Conservation (phyloP, 164 flowering plant genomes). For the Dillenia turbinata region DNA sequence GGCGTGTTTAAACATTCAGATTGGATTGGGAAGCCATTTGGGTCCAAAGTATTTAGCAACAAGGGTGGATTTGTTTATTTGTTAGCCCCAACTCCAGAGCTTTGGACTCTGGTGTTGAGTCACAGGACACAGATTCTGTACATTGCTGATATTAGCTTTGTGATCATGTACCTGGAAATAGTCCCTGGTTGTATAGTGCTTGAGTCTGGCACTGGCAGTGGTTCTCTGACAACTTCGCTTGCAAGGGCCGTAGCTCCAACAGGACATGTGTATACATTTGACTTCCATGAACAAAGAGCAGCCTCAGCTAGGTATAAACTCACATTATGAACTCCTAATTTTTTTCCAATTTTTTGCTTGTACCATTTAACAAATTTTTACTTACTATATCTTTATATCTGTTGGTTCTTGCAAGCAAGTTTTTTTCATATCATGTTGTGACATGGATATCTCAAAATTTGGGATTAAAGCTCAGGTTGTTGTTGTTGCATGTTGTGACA, state of each 20-base stretch:
- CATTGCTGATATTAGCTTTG: constrained; percentile 84
- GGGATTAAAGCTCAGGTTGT: no score
- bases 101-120: constrained; percentile 88
- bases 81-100: constrained; percentile 86
- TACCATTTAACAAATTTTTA: no score
- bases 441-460: no score
- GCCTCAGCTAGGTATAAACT: constrained; percentile 65
- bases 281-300: constrained; percentile 86
- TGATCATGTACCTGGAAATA: constrained; percentile 70
- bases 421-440: no score
- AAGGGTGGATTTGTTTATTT: constrained; percentile 80
- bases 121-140: constrained; percentile 96
- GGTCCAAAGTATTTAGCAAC: constrained; percentile 70
- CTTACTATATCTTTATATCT: no score
- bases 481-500: no score
- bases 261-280: constrained; percentile 87
- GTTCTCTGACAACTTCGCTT: constrained; percentile 77
- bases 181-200: constrained; percentile 86
- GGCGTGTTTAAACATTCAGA: constrained; percentile 81
- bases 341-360: no score
- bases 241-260: constrained; percentile 86
- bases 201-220: constrained; percentile 93
- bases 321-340: no score
- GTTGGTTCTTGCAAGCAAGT: no score
- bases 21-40: constrained; percentile 90